phyloP scores from a whole-genome alignment of 768 basidiomycete species.

The Suillus alpinus region DNA sequence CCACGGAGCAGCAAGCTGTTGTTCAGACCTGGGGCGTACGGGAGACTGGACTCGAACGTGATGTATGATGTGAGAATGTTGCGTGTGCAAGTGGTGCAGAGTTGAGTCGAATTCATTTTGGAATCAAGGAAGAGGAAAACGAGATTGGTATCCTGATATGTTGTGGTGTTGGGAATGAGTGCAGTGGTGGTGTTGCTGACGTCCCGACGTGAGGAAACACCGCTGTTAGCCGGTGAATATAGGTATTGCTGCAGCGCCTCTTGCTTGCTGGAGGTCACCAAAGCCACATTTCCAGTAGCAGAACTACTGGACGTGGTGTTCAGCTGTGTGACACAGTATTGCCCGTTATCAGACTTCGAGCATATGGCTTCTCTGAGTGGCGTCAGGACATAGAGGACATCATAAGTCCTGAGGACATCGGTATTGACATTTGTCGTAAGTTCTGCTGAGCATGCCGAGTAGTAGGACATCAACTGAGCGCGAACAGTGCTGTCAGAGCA shows the following conservation, averaged over 20 bases:
- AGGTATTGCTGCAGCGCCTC: constrained; percentile 23
- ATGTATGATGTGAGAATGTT: constrained; percentile 75
- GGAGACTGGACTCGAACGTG: constrained; percentile 62
- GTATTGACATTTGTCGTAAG: constrained; percentile 49
- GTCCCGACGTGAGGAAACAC: constrained; percentile 28
- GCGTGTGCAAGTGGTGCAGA: constrained; percentile 85
- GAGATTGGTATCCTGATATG: constrained; percentile 59
- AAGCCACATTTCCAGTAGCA: constrained; percentile 17
- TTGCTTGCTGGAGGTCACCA: constrained; percentile 15
- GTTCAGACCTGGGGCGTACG: constrained; percentile 73
- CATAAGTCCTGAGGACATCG: constrained; percentile 67
- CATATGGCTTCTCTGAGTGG: constrained; percentile 73
- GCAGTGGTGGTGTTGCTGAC: constrained; percentile 24
- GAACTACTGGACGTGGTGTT: constrained; percentile 26
- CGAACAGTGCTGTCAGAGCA: constrained; percentile 64
- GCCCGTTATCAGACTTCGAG: constrained; percentile 65
- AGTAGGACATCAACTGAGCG: constrained; percentile 63
- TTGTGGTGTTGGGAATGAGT: constrained; percentile 50
- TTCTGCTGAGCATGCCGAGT: constrained; percentile 67
- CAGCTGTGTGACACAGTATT: constrained; percentile 65
- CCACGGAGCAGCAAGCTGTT: constrained; percentile 62
- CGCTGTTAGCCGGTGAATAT: constrained; percentile 14
- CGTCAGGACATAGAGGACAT: constrained; percentile 67
- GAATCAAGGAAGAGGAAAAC: constrained; percentile 78
- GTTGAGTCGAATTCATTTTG: constrained; percentile 39